phyloP scores from a whole-genome alignment of 345 rosid species.

The Camelina laxa region DNA sequence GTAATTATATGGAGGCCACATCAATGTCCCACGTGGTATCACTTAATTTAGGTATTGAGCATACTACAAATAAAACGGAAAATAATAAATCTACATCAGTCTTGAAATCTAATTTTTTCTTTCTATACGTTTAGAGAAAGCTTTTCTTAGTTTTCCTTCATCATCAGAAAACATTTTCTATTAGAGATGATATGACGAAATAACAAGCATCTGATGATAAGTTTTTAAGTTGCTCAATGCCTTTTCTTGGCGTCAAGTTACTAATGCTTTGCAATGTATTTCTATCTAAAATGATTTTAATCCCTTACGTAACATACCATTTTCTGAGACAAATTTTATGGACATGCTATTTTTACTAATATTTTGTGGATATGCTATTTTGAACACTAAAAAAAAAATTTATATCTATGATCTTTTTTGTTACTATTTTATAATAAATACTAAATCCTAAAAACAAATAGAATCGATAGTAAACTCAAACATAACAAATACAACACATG shows the following conservation, averaged over 20 bases:
- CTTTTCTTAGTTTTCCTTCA: constrained; percentile 13
- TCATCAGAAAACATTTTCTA: neutral
- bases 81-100: constrained; percentile 18
- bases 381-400: no score
- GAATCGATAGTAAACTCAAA: no score
- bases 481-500: no score
- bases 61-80: constrained; percentile 16
- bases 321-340: no score
- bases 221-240: neutral
- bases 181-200: neutral
- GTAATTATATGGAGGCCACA: constrained; percentile 44
- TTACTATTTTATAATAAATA: no score
- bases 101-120: neutral
- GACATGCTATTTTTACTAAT: no score
- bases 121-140: constrained; percentile 23
- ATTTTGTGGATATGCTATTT: no score
- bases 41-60: constrained; percentile 26
- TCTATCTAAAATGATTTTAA: neutral
- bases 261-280: constrained; percentile 4
- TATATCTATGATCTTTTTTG: no score
- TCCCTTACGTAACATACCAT: neutral
- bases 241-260: neutral
- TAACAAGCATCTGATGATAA: neutral
- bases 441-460: no score
- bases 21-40: constrained; percentile 42